Base-by-base conservation (phyloP, 352 stramenopile genomes). In the Halophytophthora batemanensis region DNA sequence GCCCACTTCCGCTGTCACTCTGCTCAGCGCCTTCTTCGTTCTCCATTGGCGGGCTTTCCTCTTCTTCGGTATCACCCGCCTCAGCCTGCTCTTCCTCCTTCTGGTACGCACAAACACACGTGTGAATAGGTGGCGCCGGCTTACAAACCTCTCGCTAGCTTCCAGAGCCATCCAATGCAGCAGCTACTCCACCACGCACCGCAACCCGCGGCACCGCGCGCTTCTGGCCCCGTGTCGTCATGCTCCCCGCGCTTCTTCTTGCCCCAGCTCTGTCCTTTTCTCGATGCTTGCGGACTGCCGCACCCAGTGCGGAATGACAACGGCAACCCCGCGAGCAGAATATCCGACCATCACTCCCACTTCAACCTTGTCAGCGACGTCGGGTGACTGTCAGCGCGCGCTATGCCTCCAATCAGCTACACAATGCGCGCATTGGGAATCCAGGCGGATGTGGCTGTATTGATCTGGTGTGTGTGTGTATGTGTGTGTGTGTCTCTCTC, bases 271-370 rank as follows among this genome's bases (percentile, higher is more conserved):
- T 18, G 58, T 53, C 56, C 53, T 50, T 61, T 52, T 59, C 58
- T 55, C 28, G 23, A 59, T 56, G 56, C 38, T 45, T 22, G 61
- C 57, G 5, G 12, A 55, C 50, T 21, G 45, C 25, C 46, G 13
- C 13, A 41, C 22, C 15, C n/a, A 61, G 37, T 63, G 43, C 48
- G 44, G 22, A 61, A 28, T 21, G n/a, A 28, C 40, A 47, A 59
- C 61, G 59, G 44, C 60, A 50, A 66, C 62, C 66, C 42, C 47
- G 56, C 21, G 22, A 6, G 14, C 7, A 34, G 55, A 15, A 23
- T 18, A 15, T 18, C 18, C 17, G 67, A 71, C 56, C 56, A 69
- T 77, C 67, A 77, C 56, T 77, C 67, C n/a, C 33, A 58, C 68
- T 77, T 77, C 60, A 74, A 71, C 60, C 52, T 64, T 39, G 31